A percentile compares a stretch with the other conserved stretches of the same genome.
phyloP scores from a whole-genome alignment of 108 stramenopile species.

The Discostella pseudostelligera region DNA sequence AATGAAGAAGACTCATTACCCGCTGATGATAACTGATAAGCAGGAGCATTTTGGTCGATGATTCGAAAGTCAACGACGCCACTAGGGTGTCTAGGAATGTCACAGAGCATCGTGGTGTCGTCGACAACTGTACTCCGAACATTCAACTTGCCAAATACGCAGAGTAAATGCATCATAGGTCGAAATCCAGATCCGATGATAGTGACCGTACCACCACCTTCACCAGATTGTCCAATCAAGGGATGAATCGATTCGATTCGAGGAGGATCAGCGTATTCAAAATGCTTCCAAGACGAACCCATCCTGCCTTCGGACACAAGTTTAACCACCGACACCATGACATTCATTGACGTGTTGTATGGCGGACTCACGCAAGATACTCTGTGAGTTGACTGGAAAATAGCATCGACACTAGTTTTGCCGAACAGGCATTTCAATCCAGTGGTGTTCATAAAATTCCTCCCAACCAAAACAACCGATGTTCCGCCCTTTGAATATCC shows the following conservation, averaged over 20 bases:
- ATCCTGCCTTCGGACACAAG: conserved; percentile 18
- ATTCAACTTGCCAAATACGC: conserved; percentile 20
- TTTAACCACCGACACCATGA: conserved; percentile 14
- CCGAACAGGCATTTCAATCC: conserved; percentile 42
- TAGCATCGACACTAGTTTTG: conserved; percentile 14
- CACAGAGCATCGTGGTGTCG: conserved; percentile 23
- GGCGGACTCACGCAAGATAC: conserved; percentile 30
- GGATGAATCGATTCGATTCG: conserved; percentile 20
- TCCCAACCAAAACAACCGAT: conserved; percentile 29
- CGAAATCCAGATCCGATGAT: conserved; percentile 33
- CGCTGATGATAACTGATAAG: not conserved
- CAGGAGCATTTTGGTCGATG: conserved; percentile 22
- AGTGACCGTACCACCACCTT: conserved; percentile 18
- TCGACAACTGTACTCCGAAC: conserved; percentile 21
- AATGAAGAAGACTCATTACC: conserved; percentile 7
- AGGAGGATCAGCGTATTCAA: conserved; percentile 34
- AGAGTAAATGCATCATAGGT: conserved; percentile 19
- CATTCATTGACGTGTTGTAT: not conserved
- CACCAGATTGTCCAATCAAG: conserved; percentile 2
- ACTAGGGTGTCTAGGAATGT: conserved; percentile 35
- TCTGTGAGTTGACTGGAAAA: conserved; percentile 26
- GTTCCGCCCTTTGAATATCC: conserved; percentile 16
- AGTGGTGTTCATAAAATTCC: conserved; percentile 26
- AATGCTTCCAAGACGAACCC: conserved; percentile 23
- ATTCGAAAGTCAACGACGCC: conserved; percentile 29